Evolutionary conservation across 352 stramenopile genomes (phyloP), one percentile per base, ranked within the genome.

Genomic region (Bremia lactucae): DNA sequence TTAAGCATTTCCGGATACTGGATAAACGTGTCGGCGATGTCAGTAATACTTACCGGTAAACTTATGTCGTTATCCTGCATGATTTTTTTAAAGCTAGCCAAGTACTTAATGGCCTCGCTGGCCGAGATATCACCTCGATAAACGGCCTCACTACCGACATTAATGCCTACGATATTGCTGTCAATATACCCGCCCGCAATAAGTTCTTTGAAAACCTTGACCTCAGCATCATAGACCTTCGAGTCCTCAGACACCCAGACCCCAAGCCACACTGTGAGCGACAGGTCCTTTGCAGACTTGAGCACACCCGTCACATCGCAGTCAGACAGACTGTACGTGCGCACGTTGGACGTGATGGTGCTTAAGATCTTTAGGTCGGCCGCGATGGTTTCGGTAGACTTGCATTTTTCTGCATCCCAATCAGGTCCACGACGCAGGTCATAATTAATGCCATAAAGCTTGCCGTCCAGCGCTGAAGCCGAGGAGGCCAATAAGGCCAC

Each of bases 401-500:
- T 91, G 72, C 78, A 91, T 59, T 84, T 85, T 55, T 44, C 60
- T 11, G 75, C 19, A 44, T 83, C 78, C 75, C 75, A 91, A 72
- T 91, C 78, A 0, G 78, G 47, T 18, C 75, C 75, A 36, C 83
- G 71, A 31, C 78, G 78, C 48, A 87, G 50, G 52, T 91, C 77
- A 57, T 86, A 91, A 65, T 91, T 91, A 55, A 91, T 42, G 3
- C 78, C 78, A 46, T 86, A 83, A 43, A 91, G 65, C 55, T 68
- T 52, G 59, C 81, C 62, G 59, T 88, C 73, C 35, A 87, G 58
- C 47, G 75, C 75, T n/a, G 47, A 42, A 4, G 69, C 48, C 38
- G 58, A 43, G 8, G 49, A 44, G 11, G 46, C 47, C 28, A 73
- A 49, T 42, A 75, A 31, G 34, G 68, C 60, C 15, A 58, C 28